Evolutionary conservation across 805 yeast genomes (phyloP), one percentile per base, ranked within the genome.

Genomic region (Kodamaea kakaduensis): DNA sequence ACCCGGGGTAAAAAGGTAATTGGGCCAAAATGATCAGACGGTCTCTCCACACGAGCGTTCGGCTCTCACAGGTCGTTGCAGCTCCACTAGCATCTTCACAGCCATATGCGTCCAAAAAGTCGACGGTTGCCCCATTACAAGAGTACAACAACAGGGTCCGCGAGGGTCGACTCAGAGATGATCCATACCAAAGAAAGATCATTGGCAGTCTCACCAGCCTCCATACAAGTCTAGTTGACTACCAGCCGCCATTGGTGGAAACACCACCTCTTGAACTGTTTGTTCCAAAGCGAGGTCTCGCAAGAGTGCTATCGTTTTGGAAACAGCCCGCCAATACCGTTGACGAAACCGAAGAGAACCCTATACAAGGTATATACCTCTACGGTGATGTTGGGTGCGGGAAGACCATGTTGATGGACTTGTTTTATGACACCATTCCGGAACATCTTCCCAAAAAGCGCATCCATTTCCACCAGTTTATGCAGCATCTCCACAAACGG

Each of bases 341-440:
- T 22, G 42, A 44, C 6, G 34, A 36, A n/a, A 12, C 25, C 6
- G 58, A 51, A 27, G 66, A 59, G 18, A 58, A 58, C 13, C 49
- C 48, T 3, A 67, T 80, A 9, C 96, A 73, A 45, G 98, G 98
- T 4, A 82, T 93, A 6, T 93, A 93, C 52, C 68, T 93, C 19
- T 93, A 85, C 59, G 98, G 98, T 15, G 97, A 93, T 58, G 98
- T 93, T 27, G 98, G 98, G 2, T 89, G 97, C 59, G 98, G 98
- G 3, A 90, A 93, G 55, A 93, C 98, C 6, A 90, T 93, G 97
- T 67, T 93, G 41, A 90, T 93, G 97, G 97, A 93, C 59, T 67
- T 93, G 46, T 93, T 93, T 51, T 93, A 89, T 60, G 67, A 76
- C 14, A 86, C 96, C 0, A 73, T 90, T 12, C 97, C 97, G 0